Percentiles rank a stretch among this genome's conserved stretches.
Evolutionary conservation across 106 monocot genomes (phyloP).

Genomic region (Ottelia alismoides): DNA sequence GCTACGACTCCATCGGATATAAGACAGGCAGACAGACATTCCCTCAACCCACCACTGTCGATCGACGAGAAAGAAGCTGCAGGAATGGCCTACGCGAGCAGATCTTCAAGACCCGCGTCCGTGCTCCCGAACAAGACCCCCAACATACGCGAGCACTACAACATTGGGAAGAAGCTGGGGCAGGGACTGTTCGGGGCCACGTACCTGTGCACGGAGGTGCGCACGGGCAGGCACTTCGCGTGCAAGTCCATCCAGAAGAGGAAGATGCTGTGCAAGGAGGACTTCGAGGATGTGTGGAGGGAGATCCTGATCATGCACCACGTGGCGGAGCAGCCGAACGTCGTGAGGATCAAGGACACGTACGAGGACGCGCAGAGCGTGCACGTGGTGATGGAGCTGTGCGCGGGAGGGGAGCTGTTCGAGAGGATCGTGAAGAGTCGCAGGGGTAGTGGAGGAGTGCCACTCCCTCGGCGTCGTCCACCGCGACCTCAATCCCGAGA

Average conservation of each 20-base stretch:
- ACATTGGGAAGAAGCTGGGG: conserved; percentile 1
- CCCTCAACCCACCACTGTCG: no score
- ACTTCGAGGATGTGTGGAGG: no score
- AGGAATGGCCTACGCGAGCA: no score
- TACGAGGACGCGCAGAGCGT: conserved; percentile 50
- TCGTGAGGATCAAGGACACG: conserved; percentile 50
- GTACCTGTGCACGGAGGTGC: neutral
- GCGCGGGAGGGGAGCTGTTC: conserved; percentile 61
- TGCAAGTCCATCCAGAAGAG: conserved; percentile 3
- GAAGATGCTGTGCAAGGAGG: neutral
- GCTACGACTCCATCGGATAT: no score
- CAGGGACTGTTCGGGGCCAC: neutral
- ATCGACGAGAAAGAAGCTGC: no score
- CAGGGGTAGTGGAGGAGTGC: conserved; percentile 30
- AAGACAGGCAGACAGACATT: no score
- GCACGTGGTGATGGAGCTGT: conserved; percentile 57
- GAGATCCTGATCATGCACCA: conserved; percentile 2
- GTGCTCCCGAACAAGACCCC: no score
- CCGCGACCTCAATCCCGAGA: no score
- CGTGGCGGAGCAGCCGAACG: conserved; percentile 33
- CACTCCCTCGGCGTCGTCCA: no score
- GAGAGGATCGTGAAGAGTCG: conserved; percentile 38
- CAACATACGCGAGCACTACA: no score
- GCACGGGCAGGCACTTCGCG: neutral
- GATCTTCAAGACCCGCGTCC: no score